Conservation (phyloP, 495 filamentous ascomycete species). For the Penicillium goetzii region DNA sequence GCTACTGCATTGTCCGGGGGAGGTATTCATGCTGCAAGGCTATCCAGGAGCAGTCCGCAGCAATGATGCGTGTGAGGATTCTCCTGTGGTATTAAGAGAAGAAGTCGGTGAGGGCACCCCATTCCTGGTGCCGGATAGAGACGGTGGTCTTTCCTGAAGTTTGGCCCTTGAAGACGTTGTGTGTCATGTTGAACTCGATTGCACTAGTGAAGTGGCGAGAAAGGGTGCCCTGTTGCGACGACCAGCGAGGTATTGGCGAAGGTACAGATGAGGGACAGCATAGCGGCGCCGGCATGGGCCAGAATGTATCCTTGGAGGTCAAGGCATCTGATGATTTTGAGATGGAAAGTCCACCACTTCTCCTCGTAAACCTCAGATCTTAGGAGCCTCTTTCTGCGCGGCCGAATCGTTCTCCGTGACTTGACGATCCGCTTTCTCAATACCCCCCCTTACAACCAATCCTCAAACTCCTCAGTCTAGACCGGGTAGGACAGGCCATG, state of each 20-base stretch:
- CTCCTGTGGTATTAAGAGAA: conserved; percentile 56
- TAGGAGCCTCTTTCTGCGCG: conserved; percentile 15
- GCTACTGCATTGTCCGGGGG: conserved; percentile 67
- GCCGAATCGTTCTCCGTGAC: background rate
- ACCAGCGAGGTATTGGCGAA: conserved; percentile 66
- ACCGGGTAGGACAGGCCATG: conserved; percentile 43
- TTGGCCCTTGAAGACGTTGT: conserved; percentile 48
- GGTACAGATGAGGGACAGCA: conserved; percentile 69
- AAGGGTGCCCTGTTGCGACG: conserved; percentile 79
- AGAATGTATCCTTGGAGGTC: too few relatives aligned
- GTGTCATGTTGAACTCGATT: conserved; percentile 62
- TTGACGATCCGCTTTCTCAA: conserved; percentile 51
- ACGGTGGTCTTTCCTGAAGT: conserved; percentile 30
- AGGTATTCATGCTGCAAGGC: conserved; percentile 74
- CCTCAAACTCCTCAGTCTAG: conserved; percentile 27
- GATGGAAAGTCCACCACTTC: too few relatives aligned
- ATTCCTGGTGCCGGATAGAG: conserved; percentile 66
- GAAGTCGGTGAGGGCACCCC: conserved; percentile 64
- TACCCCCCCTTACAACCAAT: conserved; percentile 52
- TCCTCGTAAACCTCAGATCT: conserved; percentile 54
- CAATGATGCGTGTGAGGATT: conserved; percentile 69
- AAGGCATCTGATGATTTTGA: too few relatives aligned
- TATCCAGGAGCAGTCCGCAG: conserved; percentile 90
- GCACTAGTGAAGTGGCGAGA: conserved; percentile 63
- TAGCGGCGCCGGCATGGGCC: conserved; percentile 62